These are phyloP conservation scores for Seiridium unicorne DNA, from an alignment of 2,329 filamentous ascomycete species.

Conservation along the genomic window DNA sequence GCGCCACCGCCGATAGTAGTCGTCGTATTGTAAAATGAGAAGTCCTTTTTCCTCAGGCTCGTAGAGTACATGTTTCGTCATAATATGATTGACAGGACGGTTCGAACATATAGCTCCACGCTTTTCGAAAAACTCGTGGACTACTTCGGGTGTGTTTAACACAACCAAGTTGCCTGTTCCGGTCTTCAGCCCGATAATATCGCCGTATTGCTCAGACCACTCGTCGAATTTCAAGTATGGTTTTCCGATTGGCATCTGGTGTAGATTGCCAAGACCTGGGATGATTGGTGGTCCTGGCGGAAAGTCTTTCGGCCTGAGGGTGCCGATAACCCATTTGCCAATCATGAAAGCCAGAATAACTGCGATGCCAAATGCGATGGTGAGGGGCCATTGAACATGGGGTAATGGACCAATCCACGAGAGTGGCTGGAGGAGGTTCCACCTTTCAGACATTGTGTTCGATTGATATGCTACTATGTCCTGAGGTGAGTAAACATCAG, in stretches of 20 bases:
- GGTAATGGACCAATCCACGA: background rate
- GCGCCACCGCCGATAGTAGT: slow-evolving; percentile 10
- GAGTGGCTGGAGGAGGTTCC: too few relatives aligned
- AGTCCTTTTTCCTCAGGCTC: slow-evolving; percentile 6
- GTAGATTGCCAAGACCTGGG: slow-evolving; percentile 5
- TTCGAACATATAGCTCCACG: slow-evolving; percentile 7
- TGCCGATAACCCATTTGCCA: background rate
- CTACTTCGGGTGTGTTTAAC: background rate
- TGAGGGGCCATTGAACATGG: background rate
- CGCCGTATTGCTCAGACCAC: slow-evolving; percentile 7
- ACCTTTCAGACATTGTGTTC: too few relatives aligned
- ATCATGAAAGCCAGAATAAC: background rate
- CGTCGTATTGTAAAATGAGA: slow-evolving; percentile 7
- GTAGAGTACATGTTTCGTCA: slow-evolving; percentile 3
- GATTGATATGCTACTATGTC: too few relatives aligned
- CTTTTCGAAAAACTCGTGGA: slow-evolving; percentile 7
- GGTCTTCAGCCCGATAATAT: slow-evolving; percentile 2
- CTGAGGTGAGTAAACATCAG: too few relatives aligned
- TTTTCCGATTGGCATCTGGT: slow-evolving; percentile 5
- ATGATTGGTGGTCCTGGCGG: slow-evolving; percentile 9
- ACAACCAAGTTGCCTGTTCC: slow-evolving; percentile 7
- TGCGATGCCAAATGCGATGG: background rate
- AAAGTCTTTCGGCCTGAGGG: slow-evolving; percentile 1
- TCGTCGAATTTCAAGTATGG: slow-evolving; percentile 4
- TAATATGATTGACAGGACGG: slow-evolving; percentile 6